Percentiles rank a stretch among this genome's conserved stretches.
Evolutionary conservation across 148 eudicot species (phyloP).

Genomic region (Chenopodium suecicum): DNA sequence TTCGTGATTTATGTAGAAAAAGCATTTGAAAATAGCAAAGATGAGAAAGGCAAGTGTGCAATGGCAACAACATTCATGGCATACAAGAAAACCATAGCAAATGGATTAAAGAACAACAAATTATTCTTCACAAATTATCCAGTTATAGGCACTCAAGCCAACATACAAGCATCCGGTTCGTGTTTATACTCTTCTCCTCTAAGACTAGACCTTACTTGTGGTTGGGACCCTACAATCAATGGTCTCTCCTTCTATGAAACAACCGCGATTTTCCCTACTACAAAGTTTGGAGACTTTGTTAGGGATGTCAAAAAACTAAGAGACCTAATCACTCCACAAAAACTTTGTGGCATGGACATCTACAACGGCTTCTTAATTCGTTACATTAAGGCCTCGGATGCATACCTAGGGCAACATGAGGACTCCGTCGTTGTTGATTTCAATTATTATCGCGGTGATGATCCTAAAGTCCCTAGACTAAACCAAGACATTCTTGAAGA

Average conservation of each 20-base stretch:
- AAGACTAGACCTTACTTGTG: constrained; percentile 40
- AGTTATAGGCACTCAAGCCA: constrained; percentile 62
- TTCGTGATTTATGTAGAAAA: constrained; percentile 43
- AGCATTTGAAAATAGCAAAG: constrained; percentile 44
- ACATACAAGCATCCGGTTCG: constrained; percentile 84
- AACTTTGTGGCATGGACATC: constrained; percentile 61
- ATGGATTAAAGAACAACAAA: constrained; percentile 67
- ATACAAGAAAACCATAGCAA: constrained; percentile 51
- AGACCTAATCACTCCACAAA: constrained; percentile 40
- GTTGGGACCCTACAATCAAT: constrained; percentile 73
- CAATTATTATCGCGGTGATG: constrained; percentile 68
- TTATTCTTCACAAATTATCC: constrained; percentile 72
- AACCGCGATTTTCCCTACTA: constrained; percentile 55
- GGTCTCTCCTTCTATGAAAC: constrained; percentile 73
- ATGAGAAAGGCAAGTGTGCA: constrained; percentile 51
- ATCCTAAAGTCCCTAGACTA: constrained; percentile 48
- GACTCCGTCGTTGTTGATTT: constrained; percentile 65
- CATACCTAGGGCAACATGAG: constrained; percentile 56
- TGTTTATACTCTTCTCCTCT: constrained; percentile 54
- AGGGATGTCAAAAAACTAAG: constrained; percentile 57
- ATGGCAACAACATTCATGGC: constrained; percentile 49
- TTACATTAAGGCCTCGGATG: constrained; percentile 52
- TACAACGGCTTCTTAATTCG: constrained; percentile 74
- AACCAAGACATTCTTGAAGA: constrained; percentile 69
- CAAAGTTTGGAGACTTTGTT: constrained; percentile 47